Evolutionary conservation across 2,329 filamentous ascomycete genomes (phyloP).

Genomic region (Colletotrichum viniferum): DNA sequence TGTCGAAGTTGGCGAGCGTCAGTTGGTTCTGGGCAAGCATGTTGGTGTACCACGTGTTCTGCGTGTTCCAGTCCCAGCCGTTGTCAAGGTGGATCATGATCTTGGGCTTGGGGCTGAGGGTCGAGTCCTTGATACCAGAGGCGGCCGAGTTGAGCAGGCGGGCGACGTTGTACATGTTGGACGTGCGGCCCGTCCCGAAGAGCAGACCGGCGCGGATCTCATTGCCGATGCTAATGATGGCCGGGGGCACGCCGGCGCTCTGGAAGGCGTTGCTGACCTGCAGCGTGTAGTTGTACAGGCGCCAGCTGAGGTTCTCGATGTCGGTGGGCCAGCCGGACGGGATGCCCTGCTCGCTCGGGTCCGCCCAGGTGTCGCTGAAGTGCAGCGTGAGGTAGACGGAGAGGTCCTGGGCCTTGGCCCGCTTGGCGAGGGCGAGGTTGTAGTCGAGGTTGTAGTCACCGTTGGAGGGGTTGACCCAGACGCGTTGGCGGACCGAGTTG

Average conservation of each 20-base stretch:
- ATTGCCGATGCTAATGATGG: slow-evolving; percentile 74
- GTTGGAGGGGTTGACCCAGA: slow-evolving; percentile 72
- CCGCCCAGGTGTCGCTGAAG: slow-evolving; percentile 74
- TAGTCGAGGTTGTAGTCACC: slow-evolving; percentile 73
- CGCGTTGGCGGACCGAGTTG: slow-evolving; percentile 72
- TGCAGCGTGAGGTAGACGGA: slow-evolving; percentile 68
- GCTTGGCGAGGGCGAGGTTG: slow-evolving; percentile 69
- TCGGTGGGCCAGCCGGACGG: slow-evolving; percentile 68
- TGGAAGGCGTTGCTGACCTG: slow-evolving; percentile 66
- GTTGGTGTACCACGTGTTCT: slow-evolving; percentile 68
- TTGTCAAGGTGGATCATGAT: slow-evolving; percentile 80
- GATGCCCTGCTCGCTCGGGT: slow-evolving; percentile 65
- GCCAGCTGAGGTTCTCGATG: slow-evolving; percentile 62
- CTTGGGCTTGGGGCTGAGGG: slow-evolving; percentile 59
- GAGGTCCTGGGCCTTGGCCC: slow-evolving; percentile 67
- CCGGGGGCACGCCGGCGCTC: slow-evolving; percentile 55
- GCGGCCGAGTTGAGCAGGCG: slow-evolving; percentile 67
- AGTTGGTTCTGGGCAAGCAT: slow-evolving; percentile 58
- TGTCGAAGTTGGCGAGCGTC: slow-evolving; percentile 63
- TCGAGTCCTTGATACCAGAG: slow-evolving; percentile 68
- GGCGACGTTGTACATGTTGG: slow-evolving; percentile 64
- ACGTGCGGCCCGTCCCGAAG: slow-evolving; percentile 65
- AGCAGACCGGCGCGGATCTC: slow-evolving; percentile 73
- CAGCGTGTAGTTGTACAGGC: slow-evolving; percentile 72
- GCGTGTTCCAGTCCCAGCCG: slow-evolving; percentile 73